These are phyloP conservation scores for Spinellus fusiger DNA, from an alignment of 192 early-diverging fungal genomes.

Conservation along the genomic window DNA sequence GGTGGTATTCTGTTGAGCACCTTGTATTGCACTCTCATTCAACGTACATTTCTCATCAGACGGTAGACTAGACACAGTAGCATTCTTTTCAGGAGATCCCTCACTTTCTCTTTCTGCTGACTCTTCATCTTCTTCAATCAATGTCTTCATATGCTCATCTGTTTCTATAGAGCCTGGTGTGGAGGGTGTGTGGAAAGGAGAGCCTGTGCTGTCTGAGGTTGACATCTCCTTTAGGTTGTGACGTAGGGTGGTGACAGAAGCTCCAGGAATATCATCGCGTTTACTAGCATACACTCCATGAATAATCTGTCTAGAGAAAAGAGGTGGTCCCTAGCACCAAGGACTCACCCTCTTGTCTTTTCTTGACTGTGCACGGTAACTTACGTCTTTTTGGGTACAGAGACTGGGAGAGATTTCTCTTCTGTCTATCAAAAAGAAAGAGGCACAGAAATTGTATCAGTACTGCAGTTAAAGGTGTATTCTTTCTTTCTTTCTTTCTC, in stretches of 20 bases:
- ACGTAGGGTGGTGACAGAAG: conserved; percentile 25
- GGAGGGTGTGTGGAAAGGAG: neutral
- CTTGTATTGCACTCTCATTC: neutral
- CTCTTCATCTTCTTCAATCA: conserved; percentile 12
- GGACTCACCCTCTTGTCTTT: neutral
- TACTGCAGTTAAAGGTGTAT: neutral
- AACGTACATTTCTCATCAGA: neutral
- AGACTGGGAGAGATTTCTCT: conserved; percentile 6
- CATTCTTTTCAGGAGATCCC: conserved; percentile 7
- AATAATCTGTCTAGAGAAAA: too few species aligned
- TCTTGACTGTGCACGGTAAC: neutral
- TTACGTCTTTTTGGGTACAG: conserved; percentile 32
- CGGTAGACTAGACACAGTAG: neutral
- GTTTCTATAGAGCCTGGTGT: neutral
- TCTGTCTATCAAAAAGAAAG: neutral
- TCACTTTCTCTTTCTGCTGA: neutral
- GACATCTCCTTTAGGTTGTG: conserved; percentile 32
- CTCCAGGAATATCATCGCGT: conserved; percentile 12
- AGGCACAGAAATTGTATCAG: neutral
- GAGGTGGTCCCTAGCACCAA: neutral
- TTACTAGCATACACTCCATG: too few species aligned
- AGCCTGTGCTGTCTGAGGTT: conserved; percentile 19
- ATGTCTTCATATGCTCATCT: conserved; percentile 13
- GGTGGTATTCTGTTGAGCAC: too few species aligned
- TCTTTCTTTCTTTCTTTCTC: conserved; percentile 1